phyloP scores from a whole-genome alignment of 768 basidiomycete genomes.

The Tephrocybe sp. region DNA sequence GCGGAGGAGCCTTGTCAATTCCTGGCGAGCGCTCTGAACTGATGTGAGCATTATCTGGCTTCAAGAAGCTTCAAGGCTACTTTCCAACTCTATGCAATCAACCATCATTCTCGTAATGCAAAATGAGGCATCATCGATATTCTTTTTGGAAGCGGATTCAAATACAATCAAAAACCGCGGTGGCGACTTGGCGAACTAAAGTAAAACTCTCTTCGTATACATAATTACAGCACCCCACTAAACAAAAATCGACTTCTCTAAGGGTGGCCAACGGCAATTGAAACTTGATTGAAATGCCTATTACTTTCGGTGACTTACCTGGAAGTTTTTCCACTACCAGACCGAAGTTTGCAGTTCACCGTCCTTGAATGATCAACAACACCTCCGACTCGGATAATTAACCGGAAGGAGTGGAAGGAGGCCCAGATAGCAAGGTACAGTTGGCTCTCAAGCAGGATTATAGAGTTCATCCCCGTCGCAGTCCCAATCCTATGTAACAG shows the following conservation, averaged over 20 bases:
- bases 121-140: not conserved
- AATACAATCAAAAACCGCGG: not conserved
- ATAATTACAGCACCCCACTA: not conserved
- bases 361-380: too few relatives aligned
- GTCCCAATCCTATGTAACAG: too few relatives aligned
- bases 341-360: too few relatives aligned
- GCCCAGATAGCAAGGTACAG: too few relatives aligned
- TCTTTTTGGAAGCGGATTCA: not conserved
- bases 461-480: too few relatives aligned
- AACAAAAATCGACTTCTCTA: not conserved
- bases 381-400: too few relatives aligned
- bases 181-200: not conserved
- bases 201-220: slow-evolving; percentile 1
- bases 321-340: too few relatives aligned
- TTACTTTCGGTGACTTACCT: not conserved
- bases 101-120: not conserved
- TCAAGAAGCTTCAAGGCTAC: not conserved
- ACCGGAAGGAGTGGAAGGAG: too few relatives aligned
- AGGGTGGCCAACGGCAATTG: not conserved
- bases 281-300: too few relatives aligned
- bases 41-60: not conserved
- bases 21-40: too few relatives aligned
- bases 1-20: too few relatives aligned
- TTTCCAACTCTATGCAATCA: slow-evolving; percentile 1
- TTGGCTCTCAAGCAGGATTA: too few relatives aligned